These are phyloP conservation scores for Tripterygium wilfordii DNA, from an alignment of 177 flowering plant genomes.

Conservation along the genomic window DNA sequence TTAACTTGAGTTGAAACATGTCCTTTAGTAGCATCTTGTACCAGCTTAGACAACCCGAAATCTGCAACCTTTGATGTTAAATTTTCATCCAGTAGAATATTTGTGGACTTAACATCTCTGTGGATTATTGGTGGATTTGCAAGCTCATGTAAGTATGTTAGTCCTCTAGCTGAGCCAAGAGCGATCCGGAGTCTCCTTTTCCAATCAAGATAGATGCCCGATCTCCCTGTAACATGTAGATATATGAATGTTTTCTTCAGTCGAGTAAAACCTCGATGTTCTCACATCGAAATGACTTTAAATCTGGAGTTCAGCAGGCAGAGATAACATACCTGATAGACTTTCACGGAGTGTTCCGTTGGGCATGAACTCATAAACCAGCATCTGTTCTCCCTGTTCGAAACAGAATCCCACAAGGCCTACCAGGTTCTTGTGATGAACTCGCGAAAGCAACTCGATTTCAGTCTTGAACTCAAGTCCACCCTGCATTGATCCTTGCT, in stretches of 20 bases:
- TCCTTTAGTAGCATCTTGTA: slow-evolving; percentile 48
- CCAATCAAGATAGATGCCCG: slow-evolving; percentile 71
- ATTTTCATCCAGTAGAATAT: slow-evolving; percentile 65
- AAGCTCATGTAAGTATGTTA: slow-evolving; percentile 74
- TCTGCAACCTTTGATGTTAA: slow-evolving; percentile 77
- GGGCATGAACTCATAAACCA: slow-evolving; percentile 65
- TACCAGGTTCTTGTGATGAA: slow-evolving; percentile 80
- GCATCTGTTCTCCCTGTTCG: slow-evolving; percentile 81
- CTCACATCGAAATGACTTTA: background rate
- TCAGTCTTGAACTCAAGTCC: slow-evolving; percentile 78
- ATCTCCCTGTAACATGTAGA: slow-evolving; percentile 36
- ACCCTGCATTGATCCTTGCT: slow-evolving; percentile 80
- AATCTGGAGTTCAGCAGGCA: background rate
- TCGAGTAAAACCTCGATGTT: background rate
- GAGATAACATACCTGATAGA: slow-evolving; percentile 38
- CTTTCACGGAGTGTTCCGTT: slow-evolving; percentile 66
- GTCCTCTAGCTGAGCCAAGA: slow-evolving; percentile 76
- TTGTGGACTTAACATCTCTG: slow-evolving; percentile 71
- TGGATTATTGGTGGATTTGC: slow-evolving; percentile 83
- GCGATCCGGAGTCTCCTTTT: slow-evolving; percentile 65
- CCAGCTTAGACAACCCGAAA: slow-evolving; percentile 84
- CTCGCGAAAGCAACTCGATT: slow-evolving; percentile 76
- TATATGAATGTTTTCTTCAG: background rate
- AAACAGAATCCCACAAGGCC: slow-evolving; percentile 76
- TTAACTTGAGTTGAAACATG: slow-evolving; percentile 84